phyloP scores from a whole-genome alignment of 345 rosid genomes.

The Adansonia digitata region DNA sequence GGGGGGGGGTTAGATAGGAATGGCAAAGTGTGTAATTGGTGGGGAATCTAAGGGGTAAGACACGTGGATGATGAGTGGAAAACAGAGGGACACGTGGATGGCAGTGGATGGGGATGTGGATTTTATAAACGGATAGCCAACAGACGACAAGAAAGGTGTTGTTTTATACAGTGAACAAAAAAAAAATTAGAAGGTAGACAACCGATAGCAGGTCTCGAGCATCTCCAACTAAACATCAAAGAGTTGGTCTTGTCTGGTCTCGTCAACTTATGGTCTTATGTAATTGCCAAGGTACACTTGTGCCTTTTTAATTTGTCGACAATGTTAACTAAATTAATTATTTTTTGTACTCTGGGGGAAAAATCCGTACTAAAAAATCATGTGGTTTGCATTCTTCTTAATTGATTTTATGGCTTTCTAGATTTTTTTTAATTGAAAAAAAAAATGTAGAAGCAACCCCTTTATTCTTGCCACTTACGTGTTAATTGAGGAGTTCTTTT shows the following conservation, averaged over 20 bases:
- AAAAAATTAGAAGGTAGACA: not conserved
- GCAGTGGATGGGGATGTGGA: slow-evolving; percentile 6
- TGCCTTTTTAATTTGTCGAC: not conserved
- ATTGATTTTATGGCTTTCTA: not conserved
- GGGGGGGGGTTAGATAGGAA: no score
- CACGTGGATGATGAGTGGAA: slow-evolving; percentile 33
- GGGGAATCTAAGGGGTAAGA: not conserved
- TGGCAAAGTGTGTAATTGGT: not conserved
- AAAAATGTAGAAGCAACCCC: no score
- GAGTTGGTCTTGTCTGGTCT: not conserved
- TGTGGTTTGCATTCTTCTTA: not conserved
- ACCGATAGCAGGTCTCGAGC: slow-evolving; percentile 24
- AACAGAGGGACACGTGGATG: slow-evolving; percentile 26
- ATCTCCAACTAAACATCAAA: slow-evolving; percentile 23
- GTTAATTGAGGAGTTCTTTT: no score
- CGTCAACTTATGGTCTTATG: not conserved
- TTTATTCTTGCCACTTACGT: no score
- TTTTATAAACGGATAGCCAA: slow-evolving; percentile 21
- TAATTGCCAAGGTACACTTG: slow-evolving; percentile 2
- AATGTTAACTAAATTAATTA: not conserved
- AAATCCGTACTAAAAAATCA: not conserved
- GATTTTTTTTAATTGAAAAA: not conserved
- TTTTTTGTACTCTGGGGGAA: not conserved
- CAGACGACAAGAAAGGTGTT: slow-evolving; percentile 22
- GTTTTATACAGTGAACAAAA: not conserved